Percentiles rank a stretch among this genome's conserved stretches.
These are phyloP conservation scores for Vaccinium corymbosum DNA, from an alignment of 148 eudicot species.

Conservation along the genomic window DNA sequence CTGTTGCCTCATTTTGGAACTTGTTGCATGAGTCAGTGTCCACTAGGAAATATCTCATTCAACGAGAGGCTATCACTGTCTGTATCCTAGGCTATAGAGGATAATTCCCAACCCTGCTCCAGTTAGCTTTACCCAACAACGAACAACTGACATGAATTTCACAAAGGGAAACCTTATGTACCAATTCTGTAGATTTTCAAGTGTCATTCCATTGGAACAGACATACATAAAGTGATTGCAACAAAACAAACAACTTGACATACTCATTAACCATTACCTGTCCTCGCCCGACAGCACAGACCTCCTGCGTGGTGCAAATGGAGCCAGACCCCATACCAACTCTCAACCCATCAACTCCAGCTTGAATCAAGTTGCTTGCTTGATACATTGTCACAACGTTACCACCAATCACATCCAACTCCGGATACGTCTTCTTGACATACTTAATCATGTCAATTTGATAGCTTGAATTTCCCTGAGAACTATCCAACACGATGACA, in stretches of 20 bases:
- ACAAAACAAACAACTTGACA: not conserved
- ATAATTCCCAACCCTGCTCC: not conserved
- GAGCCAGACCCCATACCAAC: conserved; percentile 99
- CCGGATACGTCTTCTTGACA: conserved; percentile 61
- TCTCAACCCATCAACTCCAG: conserved; percentile 91
- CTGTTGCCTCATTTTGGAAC: not conserved
- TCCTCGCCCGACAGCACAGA: conserved; percentile 96
- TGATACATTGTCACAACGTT: conserved; percentile 84
- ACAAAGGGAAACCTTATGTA: not conserved
- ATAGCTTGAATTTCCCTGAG: conserved; percentile 85
- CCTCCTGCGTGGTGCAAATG: conserved; percentile 97
- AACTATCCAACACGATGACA: conserved; percentile 86
- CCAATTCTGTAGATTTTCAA: not conserved
- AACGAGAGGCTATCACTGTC: not conserved
- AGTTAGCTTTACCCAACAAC: no score
- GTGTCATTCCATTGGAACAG: not conserved
- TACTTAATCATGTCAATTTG: conserved; percentile 91
- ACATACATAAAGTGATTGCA: not conserved
- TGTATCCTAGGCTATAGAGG: not conserved
- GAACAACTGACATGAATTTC: not conserved
- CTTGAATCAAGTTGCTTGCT: conserved; percentile 78
- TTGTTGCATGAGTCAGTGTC: not conserved
- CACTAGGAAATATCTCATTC: not conserved
- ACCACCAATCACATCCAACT: conserved; percentile 82
- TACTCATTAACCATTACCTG: conserved; percentile 49